These are phyloP conservation scores for Colletotrichum paranaense DNA, from an alignment of 2,329 filamentous ascomycete genomes.

Conservation along the genomic window DNA sequence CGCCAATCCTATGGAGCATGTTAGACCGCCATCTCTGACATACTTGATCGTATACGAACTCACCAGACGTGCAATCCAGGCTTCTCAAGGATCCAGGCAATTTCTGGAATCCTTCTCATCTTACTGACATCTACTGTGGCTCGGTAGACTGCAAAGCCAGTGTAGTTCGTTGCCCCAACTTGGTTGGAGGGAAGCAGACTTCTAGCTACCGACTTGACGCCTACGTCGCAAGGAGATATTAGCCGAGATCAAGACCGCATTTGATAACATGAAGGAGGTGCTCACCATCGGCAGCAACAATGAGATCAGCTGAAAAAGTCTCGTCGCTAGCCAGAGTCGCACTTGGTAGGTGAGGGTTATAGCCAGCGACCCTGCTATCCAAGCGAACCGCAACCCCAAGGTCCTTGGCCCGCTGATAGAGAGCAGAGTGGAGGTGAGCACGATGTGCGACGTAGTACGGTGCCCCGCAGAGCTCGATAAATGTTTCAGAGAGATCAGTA, in stretches of 20 bases:
- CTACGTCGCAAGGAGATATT: slow-evolving; percentile 16
- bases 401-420: slow-evolving; percentile 42
- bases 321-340: slow-evolving; percentile 40
- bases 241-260: not conserved
- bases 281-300: slow-evolving; percentile 50
- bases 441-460: slow-evolving; percentile 49
- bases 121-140: slow-evolving; percentile 51
- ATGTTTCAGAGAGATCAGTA: slow-evolving; percentile 37
- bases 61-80: slow-evolving; percentile 53
- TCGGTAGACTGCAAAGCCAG: slow-evolving; percentile 55
- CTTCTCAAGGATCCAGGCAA: slow-evolving; percentile 51
- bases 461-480: slow-evolving; percentile 42
- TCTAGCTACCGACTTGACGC: slow-evolving; percentile 45
- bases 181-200: slow-evolving; percentile 32
- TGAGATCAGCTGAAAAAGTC: slow-evolving; percentile 42
- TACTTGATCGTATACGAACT: not conserved
- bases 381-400: slow-evolving; percentile 41
- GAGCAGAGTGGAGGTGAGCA: slow-evolving; percentile 47
- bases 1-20: slow-evolving; percentile 48
- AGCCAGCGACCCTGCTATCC: slow-evolving; percentile 39
- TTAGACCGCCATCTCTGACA: not conserved
- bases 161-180: slow-evolving; percentile 36
- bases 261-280: not conserved
- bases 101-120: slow-evolving; percentile 49
- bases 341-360: slow-evolving; percentile 39